Base-by-base conservation (phyloP, 768 basidiomycete species). In the Mycena amicta region DNA sequence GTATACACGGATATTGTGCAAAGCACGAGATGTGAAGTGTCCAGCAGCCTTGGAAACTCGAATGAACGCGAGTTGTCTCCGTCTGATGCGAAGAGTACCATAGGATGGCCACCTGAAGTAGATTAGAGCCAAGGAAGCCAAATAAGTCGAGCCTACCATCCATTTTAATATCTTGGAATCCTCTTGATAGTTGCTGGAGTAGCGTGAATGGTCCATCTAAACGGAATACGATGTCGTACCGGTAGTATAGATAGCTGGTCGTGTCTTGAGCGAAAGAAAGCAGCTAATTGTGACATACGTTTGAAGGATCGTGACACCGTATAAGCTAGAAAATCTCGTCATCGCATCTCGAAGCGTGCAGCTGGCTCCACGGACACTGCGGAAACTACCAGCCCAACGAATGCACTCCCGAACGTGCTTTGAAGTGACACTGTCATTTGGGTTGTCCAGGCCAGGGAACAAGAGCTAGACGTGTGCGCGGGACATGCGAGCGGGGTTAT, bases 231-330 rank as follows among this genome's bases (percentile, higher is more conserved):
- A 47, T 26, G 23, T 26, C 53, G 13, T 62, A 77, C 78, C 74
- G 75, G 67, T 72, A 80, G 53, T 80, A 80, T 20, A 79, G 65
- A 60, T 74, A 79, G 30, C 79, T 80, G 41, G 22, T 16, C 8
- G 25, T 3, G 23, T 27, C 47, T 47, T 45, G 43, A 50, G 53
- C 50, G 28, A 12, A 31, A 45, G 15, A 60, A 41, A 61, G 33
- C 55, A 39, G 16, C 27, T 39, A 27, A 8, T 8, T 22, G 22
- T 27, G 52, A 69, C 75, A 62, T 61, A 78, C 75, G 75, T 75
- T 55, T 79, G 75, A 22, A 81, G 65, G 29, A 81, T 62, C 5
- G 80, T 81, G 25, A 80, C 75, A 31, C 81, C 81, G 65, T 80
- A 82, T 41, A 81, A 62, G 33, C 79, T 82, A 64, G 6, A 46